Evolutionary conservation across 768 basidiomycete species (phyloP).

Genomic region (Lactarius sp.): DNA sequence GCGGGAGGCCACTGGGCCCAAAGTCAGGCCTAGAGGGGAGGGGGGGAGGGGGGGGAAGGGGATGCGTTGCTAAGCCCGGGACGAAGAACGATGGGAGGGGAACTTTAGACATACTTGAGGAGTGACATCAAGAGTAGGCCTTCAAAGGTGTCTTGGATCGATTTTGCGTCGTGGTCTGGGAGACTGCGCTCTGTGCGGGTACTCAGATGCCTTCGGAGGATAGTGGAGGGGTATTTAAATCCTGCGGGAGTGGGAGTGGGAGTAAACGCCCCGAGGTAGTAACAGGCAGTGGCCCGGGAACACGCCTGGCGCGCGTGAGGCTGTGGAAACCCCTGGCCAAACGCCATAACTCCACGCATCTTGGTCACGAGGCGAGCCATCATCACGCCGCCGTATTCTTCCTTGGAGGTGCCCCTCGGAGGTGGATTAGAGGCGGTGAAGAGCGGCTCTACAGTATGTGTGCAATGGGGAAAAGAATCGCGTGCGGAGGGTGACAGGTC

Average conservation of each 20-base stretch:
- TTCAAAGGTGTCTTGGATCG: slow-evolving; percentile 16
- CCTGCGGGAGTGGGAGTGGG: background rate
- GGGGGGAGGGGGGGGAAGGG: too few species aligned
- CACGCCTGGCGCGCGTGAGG: slow-evolving; percentile 12
- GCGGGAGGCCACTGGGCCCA: slow-evolving; percentile 40
- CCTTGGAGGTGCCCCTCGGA: background rate
- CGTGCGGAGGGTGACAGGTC: too few species aligned
- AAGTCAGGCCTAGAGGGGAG: slow-evolving; percentile 33
- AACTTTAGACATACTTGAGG: slow-evolving; percentile 16
- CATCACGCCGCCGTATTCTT: background rate
- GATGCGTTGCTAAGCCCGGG: background rate
- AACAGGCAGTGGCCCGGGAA: background rate
- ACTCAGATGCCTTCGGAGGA: background rate
- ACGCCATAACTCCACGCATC: background rate
- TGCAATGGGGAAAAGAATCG: too few species aligned
- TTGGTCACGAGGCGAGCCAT: slow-evolving; percentile 15
- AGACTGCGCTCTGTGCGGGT: background rate
- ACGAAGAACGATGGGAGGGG: background rate
- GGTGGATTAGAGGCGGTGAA: background rate
- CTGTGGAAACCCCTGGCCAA: background rate
- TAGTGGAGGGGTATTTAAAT: slow-evolving; percentile 17
- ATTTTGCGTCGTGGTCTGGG: background rate
- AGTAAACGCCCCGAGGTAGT: background rate
- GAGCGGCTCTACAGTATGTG: background rate
- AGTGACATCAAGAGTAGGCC: slow-evolving; percentile 16